These are phyloP conservation scores for Ophiocordyceps robertsii DNA, from an alignment of 2,329 filamentous ascomycete genomes.

Conservation along the genomic window DNA sequence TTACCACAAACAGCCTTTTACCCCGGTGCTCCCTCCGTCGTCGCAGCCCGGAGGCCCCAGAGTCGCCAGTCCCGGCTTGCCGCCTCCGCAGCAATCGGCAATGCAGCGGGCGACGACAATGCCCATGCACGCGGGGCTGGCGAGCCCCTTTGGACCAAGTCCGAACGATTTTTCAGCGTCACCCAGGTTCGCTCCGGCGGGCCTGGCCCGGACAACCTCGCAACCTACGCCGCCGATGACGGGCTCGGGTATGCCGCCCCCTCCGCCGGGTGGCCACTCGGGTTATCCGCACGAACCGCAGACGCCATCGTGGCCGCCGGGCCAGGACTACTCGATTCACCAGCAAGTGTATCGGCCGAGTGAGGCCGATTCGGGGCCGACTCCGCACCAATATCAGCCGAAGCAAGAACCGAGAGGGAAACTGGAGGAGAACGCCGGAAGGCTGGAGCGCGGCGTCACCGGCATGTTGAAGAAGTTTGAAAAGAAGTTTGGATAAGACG, in stretches of 20 bases:
- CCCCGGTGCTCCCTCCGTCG: conserved; percentile 35
- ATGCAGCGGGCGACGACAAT: conserved; percentile 36
- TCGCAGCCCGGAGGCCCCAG: conserved; percentile 20
- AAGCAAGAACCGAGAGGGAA: conserved; percentile 34
- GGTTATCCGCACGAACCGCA: conserved; percentile 33
- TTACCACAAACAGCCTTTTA: conserved; percentile 38
- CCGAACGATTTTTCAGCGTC: conserved; percentile 23
- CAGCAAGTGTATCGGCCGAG: conserved; percentile 58
- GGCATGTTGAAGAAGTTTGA: conserved; percentile 68
- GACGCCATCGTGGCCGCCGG: conserved; percentile 9
- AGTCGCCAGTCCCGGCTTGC: conserved; percentile 21
- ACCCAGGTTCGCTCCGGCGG: conserved; percentile 26
- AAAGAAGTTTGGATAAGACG: conserved; percentile 49
- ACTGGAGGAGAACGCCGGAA: conserved; percentile 51
- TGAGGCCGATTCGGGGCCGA: conserved; percentile 36
- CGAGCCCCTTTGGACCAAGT: conserved; percentile 29
- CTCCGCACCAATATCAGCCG: conserved; percentile 22
- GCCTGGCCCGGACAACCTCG: conserved; percentile 12
- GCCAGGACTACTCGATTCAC: conserved; percentile 45
- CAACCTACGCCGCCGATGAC: conserved; percentile 16
- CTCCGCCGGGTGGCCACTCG: conserved; percentile 39
- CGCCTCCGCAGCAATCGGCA: conserved; percentile 32
- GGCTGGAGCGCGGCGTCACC: conserved; percentile 55
- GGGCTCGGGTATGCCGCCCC: conserved; percentile 19
- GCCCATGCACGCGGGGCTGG: conserved; percentile 25